A percentile compares a stretch with the other conserved stretches of the same genome.
These are phyloP conservation scores for Zygosaccharomyces bisporus DNA, from an alignment of 805 yeast genomes.

Conservation along the genomic window DNA sequence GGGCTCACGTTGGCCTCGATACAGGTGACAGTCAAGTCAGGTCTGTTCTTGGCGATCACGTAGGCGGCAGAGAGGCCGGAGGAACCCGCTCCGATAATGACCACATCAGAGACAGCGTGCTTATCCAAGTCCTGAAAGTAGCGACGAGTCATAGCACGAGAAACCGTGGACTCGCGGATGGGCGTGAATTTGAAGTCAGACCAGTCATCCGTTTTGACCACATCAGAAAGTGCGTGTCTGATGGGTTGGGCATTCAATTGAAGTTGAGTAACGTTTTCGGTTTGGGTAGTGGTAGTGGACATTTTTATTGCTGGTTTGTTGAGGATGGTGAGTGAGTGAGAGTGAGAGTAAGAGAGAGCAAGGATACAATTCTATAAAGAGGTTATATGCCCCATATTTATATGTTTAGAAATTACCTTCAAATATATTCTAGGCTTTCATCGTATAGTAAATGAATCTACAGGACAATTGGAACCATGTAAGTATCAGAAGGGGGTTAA, in stretches of 20 bases:
- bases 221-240: constrained; percentile 31
- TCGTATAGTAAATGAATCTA: neutral
- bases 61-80: constrained; percentile 77
- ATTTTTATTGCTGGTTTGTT: constrained; percentile 6
- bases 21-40: constrained; percentile 69
- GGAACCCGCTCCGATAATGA: constrained; percentile 75
- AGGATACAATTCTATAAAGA: no score
- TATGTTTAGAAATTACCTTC: neutral
- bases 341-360: neutral
- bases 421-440: neutral
- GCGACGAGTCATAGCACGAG: constrained; percentile 75
- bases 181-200: constrained; percentile 63
- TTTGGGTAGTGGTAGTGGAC: constrained; percentile 19
- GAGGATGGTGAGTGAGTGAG: no score
- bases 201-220: constrained; percentile 50
- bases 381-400: neutral
- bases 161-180: constrained; percentile 72
- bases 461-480: neutral
- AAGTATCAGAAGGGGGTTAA: neutral
- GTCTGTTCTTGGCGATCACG: constrained; percentile 65
- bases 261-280: constrained; percentile 16
- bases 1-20: constrained; percentile 72
- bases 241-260: constrained; percentile 21
- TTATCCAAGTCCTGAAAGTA: constrained; percentile 70
- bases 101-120: constrained; percentile 70